Conservation (phyloP, 2,329 filamentous ascomycete genomes). For the Scolecobasidium constrictum region DNA sequence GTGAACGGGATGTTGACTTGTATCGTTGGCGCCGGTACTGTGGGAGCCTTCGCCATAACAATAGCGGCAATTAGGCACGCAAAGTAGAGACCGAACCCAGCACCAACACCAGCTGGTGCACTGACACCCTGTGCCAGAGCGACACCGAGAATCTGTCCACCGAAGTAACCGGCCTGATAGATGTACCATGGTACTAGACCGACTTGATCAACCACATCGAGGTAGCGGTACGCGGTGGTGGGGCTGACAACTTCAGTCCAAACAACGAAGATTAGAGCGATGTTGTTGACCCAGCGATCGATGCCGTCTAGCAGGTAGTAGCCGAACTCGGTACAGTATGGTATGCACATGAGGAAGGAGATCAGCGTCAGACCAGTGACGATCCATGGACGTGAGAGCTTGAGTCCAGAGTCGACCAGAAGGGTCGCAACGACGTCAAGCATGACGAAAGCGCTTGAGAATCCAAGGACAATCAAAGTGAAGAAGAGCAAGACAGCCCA, state of each 20-base stretch:
- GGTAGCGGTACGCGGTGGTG: slow-evolving; percentile 44
- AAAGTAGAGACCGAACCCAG: slow-evolving; percentile 43
- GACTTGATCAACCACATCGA: slow-evolving; percentile 34
- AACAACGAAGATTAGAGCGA: slow-evolving; percentile 44
- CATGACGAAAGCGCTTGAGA: slow-evolving; percentile 50
- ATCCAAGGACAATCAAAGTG: slow-evolving; percentile 46
- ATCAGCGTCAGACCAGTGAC: slow-evolving; percentile 39
- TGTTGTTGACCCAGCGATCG: slow-evolving; percentile 46
- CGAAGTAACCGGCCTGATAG: slow-evolving; percentile 43
- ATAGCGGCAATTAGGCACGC: slow-evolving; percentile 28
- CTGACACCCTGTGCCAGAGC: slow-evolving; percentile 36
- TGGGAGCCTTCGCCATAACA: slow-evolving; percentile 35
- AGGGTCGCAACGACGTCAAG: slow-evolving; percentile 45
- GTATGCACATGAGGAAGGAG: slow-evolving; percentile 44
- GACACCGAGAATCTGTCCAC: slow-evolving; percentile 42
- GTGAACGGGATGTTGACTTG: too few species aligned
- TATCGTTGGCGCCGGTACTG: slow-evolving; percentile 30
- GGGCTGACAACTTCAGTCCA: slow-evolving; percentile 41
- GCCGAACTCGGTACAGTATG: slow-evolving; percentile 48
- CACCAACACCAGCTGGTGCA: slow-evolving; percentile 36
- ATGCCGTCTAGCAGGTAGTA: slow-evolving; percentile 45
- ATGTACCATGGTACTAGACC: slow-evolving; percentile 32
- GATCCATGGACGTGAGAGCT: slow-evolving; percentile 35
- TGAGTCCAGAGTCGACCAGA: slow-evolving; percentile 41
- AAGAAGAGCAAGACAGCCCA: slow-evolving; percentile 50